A percentile compares a stretch with the other conserved stretches of the same genome.
Evolutionary conservation across 257 asterid genomes (phyloP).

Genomic region (Solanum virginianum): DNA sequence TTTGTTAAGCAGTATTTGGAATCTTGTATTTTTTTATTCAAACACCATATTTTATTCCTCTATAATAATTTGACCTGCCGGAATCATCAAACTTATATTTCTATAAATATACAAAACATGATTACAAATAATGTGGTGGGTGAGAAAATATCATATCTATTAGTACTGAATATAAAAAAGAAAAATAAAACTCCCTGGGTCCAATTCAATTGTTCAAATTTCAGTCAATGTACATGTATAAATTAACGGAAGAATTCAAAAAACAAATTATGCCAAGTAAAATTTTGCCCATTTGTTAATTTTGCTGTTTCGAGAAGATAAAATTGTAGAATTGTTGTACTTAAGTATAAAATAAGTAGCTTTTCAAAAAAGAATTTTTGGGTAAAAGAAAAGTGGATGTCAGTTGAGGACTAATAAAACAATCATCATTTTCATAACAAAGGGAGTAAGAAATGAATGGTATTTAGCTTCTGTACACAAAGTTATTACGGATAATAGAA

Average conservation of each 20-base stretch:
- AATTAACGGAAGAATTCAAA: not conserved
- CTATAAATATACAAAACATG: not conserved
- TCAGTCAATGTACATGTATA: not conserved
- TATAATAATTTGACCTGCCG: not conserved
- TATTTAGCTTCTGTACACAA: not conserved
- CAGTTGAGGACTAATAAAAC: not conserved
- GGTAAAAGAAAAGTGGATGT: not conserved
- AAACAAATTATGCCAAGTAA: not conserved
- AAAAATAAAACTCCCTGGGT: not conserved
- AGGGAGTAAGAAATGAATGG: not conserved
- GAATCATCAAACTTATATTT: not conserved
- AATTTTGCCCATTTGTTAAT: not conserved
- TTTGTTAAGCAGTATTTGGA: not conserved
- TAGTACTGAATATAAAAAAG: not conserved
- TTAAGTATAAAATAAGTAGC: not conserved
- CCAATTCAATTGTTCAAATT: not conserved
- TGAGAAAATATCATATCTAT: not conserved
- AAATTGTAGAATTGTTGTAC: not conserved
- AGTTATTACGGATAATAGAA: not conserved
- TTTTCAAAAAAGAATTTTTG: not conserved
- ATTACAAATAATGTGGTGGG: not conserved
- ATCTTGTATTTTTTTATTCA: not conserved
- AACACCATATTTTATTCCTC: not conserved
- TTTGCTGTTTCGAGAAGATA: not conserved
- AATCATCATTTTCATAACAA: not conserved